Base-by-base conservation (phyloP, 1,284 basidiomycete species). In the Trichosporon sp. region DNA sequence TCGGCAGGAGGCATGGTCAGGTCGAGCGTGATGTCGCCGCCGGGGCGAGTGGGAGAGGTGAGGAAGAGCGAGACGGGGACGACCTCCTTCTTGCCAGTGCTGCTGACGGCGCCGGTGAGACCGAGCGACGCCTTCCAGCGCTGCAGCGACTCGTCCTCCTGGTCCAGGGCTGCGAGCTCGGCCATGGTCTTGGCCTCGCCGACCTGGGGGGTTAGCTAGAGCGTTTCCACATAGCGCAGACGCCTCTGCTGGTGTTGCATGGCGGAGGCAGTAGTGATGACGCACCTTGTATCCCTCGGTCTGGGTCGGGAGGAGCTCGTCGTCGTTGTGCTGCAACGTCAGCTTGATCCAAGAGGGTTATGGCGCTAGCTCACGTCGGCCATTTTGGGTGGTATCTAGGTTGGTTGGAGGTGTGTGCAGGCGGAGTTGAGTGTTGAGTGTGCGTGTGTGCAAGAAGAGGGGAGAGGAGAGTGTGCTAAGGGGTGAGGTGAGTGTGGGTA, bases 111-210 rank as follows among this genome's bases (percentile, higher is more conserved):
- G n/a, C 78, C 74, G 9, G 71, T 77, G 33, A 85, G 73, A 16
- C 84, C 84, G 10, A 85, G 77, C 36, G 81, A 83, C 3, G 81
- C 81, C 72, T 85, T 85, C 84, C 84, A 85, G 61, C 83, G 79
- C 59, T 82, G 82, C 9, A 85, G 78, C 56, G 82, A 83, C 71
- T 85, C 84, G 71, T 85, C 84, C 60, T 84, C 81, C 71, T 78
- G 71, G 70, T 81, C 77, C 13, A 81, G 77, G 60, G 79, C 77
- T 16, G 82, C 80, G 62, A 84, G 82, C 73, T 85, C 84, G 19
- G 81, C 82, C 14, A 85, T 73, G 2, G 82, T 81, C 76, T 83
- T 84, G 64, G 70, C 69, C 66, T 80, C 73, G 0, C 78, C 79
- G 63, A 81, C 70, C 75, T 81, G 61, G 21, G 4, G 31, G 19